Percentiles rank a stretch among this genome's conserved stretches.
Conservation (phyloP, 2,329 filamentous ascomycete genomes). For the Phaeosphaeria sp. region DNA sequence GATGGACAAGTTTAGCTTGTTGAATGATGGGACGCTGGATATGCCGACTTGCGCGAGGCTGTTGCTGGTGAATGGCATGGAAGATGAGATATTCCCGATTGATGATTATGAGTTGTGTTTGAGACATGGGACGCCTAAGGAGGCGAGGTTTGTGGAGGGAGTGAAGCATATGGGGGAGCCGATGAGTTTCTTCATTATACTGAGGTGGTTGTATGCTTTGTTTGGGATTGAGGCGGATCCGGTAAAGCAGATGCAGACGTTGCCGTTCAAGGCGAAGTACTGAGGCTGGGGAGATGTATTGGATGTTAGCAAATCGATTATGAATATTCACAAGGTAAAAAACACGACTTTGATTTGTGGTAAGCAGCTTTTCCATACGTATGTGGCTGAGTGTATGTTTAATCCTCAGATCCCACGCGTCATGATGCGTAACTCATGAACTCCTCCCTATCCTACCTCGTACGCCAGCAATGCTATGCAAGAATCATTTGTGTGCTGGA, state of each 20-base stretch:
- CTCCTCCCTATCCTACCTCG: conserved; percentile 1
- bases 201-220: conserved; percentile 58
- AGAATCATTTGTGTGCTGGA: conserved; percentile 29
- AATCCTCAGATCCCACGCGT: neutral
- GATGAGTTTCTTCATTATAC: conserved; percentile 56
- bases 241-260: conserved; percentile 54
- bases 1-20: conserved; percentile 59
- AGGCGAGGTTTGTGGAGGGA: conserved; percentile 54
- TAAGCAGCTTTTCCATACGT: neutral
- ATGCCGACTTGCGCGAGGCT: conserved; percentile 56
- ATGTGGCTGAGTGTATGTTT: neutral
- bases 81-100: conserved; percentile 68
- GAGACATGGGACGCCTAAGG: conserved; percentile 61
- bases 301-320: neutral
- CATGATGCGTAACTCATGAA: conserved; percentile 18
- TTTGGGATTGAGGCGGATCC: conserved; percentile 54
- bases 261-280: conserved; percentile 57
- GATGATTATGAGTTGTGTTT: conserved; percentile 65
- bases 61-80: conserved; percentile 64
- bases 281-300: conserved; percentile 12
- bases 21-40: conserved; percentile 63
- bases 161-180: conserved; percentile 62
- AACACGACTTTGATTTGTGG: neutral
- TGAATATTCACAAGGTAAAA: neutral
- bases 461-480: conserved; percentile 22